Percentiles rank a stretch among this genome's conserved stretches.
Conservation (phyloP, 2,329 filamentous ascomycete genomes). For the Tolypocladium paradoxum region DNA sequence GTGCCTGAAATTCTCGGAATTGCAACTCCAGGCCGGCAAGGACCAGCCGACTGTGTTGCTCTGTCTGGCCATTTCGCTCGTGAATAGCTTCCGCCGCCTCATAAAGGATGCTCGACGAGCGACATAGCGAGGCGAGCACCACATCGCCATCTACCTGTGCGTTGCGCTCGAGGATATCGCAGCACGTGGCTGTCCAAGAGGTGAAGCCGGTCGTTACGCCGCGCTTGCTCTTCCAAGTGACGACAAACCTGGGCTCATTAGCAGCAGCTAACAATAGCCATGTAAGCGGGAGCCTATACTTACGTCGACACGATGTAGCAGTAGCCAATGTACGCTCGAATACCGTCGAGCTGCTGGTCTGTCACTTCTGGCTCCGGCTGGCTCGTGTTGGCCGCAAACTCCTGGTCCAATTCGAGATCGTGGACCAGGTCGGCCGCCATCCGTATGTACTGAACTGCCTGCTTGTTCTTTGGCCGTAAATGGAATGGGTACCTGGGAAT, state of each 20-base stretch:
- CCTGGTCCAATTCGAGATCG: conserved; percentile 38
- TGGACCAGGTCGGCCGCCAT: conserved; percentile 40
- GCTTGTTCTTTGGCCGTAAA: conserved; percentile 38
- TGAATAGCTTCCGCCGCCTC: conserved; percentile 24
- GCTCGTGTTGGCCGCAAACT: conserved; percentile 8
- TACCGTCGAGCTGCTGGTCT: conserved; percentile 24
- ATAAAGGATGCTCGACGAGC: conserved; percentile 28
- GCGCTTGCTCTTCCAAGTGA: conserved; percentile 25
- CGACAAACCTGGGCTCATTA: conserved; percentile 22
- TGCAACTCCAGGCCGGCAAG: conserved; percentile 37
- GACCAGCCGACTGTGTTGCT: conserved; percentile 32
- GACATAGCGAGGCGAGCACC: conserved; percentile 31
- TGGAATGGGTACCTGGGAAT: conserved; percentile 43
- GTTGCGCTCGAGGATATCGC: conserved; percentile 28
- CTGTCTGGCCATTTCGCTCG: conserved; percentile 14
- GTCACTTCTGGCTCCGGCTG: neutral
- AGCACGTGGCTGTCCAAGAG: conserved; percentile 33
- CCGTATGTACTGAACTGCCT: conserved; percentile 37
- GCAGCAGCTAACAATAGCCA: neutral
- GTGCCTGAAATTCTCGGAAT: conserved; percentile 27
- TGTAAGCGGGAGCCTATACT: conserved; percentile 6
- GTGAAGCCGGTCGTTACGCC: conserved; percentile 23
- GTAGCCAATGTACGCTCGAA: conserved; percentile 35
- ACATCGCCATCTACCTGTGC: conserved; percentile 28
- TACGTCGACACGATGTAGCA: conserved; percentile 33